Conservation (phyloP, 192 early-diverging fungal species). For the Backusella morwellensis region DNA sequence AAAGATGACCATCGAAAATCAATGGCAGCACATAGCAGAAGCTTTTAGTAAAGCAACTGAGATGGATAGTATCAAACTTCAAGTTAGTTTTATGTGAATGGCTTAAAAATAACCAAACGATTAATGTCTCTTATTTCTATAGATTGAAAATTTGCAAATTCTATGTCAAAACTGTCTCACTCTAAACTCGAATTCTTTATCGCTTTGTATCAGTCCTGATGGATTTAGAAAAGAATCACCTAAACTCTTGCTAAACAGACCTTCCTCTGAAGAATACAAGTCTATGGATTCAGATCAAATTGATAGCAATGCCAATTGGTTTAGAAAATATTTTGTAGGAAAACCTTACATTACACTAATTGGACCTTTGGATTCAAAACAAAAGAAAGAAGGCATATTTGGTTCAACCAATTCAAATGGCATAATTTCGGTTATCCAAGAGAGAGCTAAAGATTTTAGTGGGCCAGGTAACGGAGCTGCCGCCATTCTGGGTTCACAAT, state of each 20-base stretch:
- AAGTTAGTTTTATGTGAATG: not conserved
- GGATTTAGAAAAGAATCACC: constrained; percentile 1
- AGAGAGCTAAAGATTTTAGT: constrained; percentile 19
- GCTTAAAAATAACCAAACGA: not conserved
- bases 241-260: not conserved
- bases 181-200: not conserved
- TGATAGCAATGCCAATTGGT: constrained; percentile 11
- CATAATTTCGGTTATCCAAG: constrained; percentile 17
- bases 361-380: constrained; percentile 12
- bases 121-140: not conserved
- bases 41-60: not conserved
- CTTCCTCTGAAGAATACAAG: not conserved
- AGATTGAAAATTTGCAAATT: not conserved
- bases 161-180: not conserved
- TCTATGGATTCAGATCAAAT: constrained; percentile 8
- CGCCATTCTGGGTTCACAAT: constrained; percentile 20
- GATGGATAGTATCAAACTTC: not conserved
- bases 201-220: not conserved
- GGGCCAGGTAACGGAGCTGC: constrained; percentile 17
- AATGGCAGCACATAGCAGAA: not conserved
- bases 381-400: not conserved
- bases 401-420: not conserved
- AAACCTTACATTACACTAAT: constrained; percentile 15
- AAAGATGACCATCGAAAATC: not conserved
- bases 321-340: constrained; percentile 15